Percentiles rank a stretch among this genome's conserved stretches.
phyloP scores from a whole-genome alignment of 495 filamentous ascomycete genomes.

The Penicillium cinerascens region DNA sequence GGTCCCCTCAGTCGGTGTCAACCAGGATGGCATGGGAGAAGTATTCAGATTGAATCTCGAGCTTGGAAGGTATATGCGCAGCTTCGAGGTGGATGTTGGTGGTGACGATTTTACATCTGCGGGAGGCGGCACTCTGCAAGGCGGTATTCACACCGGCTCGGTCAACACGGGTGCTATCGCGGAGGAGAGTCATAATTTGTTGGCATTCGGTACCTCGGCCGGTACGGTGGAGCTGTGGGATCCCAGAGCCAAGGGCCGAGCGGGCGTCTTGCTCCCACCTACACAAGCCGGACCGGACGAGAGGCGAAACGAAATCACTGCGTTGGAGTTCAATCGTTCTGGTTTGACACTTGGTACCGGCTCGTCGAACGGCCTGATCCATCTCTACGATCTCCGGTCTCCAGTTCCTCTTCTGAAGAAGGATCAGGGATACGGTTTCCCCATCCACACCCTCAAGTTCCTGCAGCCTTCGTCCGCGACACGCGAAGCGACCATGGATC shows the following conservation, averaged over 20 bases:
- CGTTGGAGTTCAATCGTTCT: constrained; percentile 78
- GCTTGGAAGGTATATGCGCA: constrained; percentile 82
- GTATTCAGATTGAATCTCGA: constrained; percentile 93
- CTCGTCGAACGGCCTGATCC: constrained; percentile 80
- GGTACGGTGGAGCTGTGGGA: constrained; percentile 99
- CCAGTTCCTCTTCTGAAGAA: constrained; percentile 81
- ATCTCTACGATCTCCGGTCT: constrained; percentile 89
- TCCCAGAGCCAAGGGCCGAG: constrained; percentile 71
- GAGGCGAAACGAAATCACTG: constrained; percentile 73
- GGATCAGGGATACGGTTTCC: constrained; percentile 94
- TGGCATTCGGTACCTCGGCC: constrained; percentile 90
- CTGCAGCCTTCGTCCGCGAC: constrained; percentile 67
- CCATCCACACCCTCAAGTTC: constrained; percentile 86
- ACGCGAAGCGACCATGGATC: constrained; percentile 59
- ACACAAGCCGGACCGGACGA: constrained; percentile 38
- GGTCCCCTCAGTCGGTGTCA: constrained; percentile 82
- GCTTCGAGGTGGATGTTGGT: constrained; percentile 77
- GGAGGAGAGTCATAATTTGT: constrained; percentile 83
- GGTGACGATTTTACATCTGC: constrained; percentile 66
- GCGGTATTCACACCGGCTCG: constrained; percentile 72
- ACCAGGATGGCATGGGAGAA: constrained; percentile 78
- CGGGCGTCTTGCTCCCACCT: constrained; percentile 65
- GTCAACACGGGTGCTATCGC: constrained; percentile 91
- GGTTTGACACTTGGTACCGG: constrained; percentile 88
- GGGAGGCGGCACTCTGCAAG: constrained; percentile 69